These are phyloP conservation scores for Haematococcus lacustris DNA, from an alignment of 139 green algal species.

Conservation along the genomic window DNA sequence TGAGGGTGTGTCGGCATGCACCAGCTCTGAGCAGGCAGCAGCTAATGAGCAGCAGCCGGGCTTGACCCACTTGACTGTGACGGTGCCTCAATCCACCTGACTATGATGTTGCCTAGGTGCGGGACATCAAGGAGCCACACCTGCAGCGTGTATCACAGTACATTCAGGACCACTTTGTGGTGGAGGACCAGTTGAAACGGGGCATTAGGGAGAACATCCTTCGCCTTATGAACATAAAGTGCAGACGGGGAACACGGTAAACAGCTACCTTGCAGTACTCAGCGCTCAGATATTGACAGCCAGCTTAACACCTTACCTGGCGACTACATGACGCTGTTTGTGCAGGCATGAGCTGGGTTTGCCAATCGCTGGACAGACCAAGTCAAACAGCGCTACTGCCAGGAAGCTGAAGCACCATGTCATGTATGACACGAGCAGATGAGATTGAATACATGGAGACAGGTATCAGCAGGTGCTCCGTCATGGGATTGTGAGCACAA, in stretches of 20 bases:
- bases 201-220: constrained; percentile 22
- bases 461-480: too few relatives aligned
- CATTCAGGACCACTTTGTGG: constrained; percentile 28
- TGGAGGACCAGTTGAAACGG: constrained; percentile 27
- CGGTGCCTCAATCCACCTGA: background rate
- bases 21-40: too few relatives aligned
- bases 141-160: constrained; percentile 22
- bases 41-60: too few relatives aligned
- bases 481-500: too few relatives aligned
- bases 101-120: constrained; percentile 17
- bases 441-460: background rate
- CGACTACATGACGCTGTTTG: too few relatives aligned
- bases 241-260: background rate
- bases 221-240: constrained; percentile 11
- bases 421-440: constrained; percentile 1
- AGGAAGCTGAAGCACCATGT: background rate
- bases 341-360: constrained; percentile 17
- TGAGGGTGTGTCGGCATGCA: constrained; percentile 29
- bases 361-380: constrained; percentile 5
- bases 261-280: too few relatives aligned
- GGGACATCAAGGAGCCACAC: constrained; percentile 36
- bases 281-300: too few relatives aligned
- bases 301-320: too few relatives aligned
- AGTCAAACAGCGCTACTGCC: constrained; percentile 13
- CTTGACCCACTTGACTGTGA: too few relatives aligned